Base-by-base conservation (phyloP, 2,329 filamentous ascomycete species). In the Colletotrichum costaricense region DNA sequence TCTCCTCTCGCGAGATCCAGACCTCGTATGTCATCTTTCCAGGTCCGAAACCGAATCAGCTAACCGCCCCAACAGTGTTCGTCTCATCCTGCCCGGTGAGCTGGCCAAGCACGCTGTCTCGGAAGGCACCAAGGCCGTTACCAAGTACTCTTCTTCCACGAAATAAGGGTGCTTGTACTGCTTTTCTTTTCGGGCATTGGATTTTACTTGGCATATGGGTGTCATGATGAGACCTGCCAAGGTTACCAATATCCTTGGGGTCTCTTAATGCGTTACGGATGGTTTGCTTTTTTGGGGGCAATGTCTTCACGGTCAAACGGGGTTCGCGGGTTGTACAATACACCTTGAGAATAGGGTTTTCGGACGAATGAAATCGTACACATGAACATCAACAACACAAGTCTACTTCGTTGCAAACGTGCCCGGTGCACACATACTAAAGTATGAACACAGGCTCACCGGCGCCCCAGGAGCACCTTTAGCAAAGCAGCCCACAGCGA, bases 71-170 rank as follows among this genome's bases (percentile, higher is more conserved):
- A 33, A 0, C 78, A 92, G 90, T 79, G 97, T 99, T 80, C 94
- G 97, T 79, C 92, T 99, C 76, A 99, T 99, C 87, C 93, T 99
- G 67, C 97, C 97, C 59, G 97, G 97, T 88, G 97, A 99, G 89
- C 92, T 99, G 80, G 97, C 97, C 86, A 99, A 99, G 93, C 97
- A 99, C 88, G 97, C 97, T 79, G 97, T 99, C 62, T 99, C 97
- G 80, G 97, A 99, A 89, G 97, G 97, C 84, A 99, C 97, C 86
- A 99, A 99, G 94, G 97, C 97, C 72, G 97, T 99, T 80, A 99
- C 97, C 91, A 99, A 99, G 93, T 99, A 98, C 92, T 98, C 96
- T 79, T 98, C 96, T 74, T 98, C 96, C 83, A 97, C 95, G 87
- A 99, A 98, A 95, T 98, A 98, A 87, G 78, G 79, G 75, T 83